These are phyloP conservation scores for Pleurotus citrinopileatus DNA, from an alignment of 768 basidiomycete genomes.

Conservation along the genomic window DNA sequence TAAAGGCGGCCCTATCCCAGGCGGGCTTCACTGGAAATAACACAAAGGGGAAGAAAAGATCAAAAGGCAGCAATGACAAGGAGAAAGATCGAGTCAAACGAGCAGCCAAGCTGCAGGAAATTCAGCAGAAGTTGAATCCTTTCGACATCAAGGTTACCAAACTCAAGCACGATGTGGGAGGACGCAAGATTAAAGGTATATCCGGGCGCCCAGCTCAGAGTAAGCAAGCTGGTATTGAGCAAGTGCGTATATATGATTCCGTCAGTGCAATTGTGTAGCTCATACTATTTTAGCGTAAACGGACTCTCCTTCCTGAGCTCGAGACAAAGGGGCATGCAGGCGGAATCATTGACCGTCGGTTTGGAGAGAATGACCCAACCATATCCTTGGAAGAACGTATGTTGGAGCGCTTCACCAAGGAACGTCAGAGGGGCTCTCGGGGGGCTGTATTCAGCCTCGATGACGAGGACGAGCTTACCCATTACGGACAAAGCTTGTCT, in stretches of 20 bases:
- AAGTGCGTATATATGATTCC: constrained; percentile 44
- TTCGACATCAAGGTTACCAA: constrained; percentile 94
- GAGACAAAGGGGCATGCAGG: constrained; percentile 80
- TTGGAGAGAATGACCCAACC: constrained; percentile 91
- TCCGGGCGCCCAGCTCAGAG: constrained; percentile 82
- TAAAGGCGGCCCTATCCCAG: constrained; percentile 79
- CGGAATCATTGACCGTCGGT: constrained; percentile 89
- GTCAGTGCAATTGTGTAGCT: not conserved
- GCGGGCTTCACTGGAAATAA: constrained; percentile 72
- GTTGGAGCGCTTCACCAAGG: constrained; percentile 92
- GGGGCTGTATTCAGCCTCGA: constrained; percentile 85
- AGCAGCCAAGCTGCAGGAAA: constrained; percentile 76
- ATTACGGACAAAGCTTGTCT: constrained; percentile 87
- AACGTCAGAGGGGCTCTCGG: constrained; percentile 77
- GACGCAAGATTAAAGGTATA: constrained; percentile 80
- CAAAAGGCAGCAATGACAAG: constrained; percentile 61
- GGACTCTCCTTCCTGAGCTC: constrained; percentile 85
- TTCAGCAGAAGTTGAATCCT: constrained; percentile 84
- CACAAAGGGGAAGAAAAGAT: constrained; percentile 65
- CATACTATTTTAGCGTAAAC: constrained; percentile 73
- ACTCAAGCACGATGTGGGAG: constrained; percentile 91
- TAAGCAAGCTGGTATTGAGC: constrained; percentile 87
- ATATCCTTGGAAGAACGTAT: constrained; percentile 97
- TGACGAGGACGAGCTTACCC: constrained; percentile 87
- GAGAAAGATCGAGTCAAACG: constrained; percentile 70